Evolutionary conservation across 179 eudicot genomes (phyloP).

Genomic region (Corrigiola litoralis): DNA sequence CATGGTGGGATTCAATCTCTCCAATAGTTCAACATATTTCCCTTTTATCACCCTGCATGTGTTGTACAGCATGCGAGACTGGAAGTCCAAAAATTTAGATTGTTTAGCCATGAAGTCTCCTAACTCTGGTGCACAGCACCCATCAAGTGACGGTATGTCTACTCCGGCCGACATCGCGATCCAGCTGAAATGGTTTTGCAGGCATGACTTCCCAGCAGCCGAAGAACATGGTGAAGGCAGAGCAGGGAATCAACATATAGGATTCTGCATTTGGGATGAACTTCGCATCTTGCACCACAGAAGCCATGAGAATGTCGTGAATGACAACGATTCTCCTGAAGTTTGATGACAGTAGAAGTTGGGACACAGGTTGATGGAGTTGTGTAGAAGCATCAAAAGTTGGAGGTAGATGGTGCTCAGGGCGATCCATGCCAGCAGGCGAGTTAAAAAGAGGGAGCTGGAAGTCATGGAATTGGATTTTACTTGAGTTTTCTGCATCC

Average conservation of each 20-base stretch:
- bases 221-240: slow-evolving; percentile 29
- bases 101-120: slow-evolving; percentile 23
- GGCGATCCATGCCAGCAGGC: slow-evolving; percentile 27
- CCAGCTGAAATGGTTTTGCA: slow-evolving; percentile 24
- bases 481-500: slow-evolving; percentile 8
- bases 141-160: slow-evolving; percentile 29
- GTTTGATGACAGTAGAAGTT: slow-evolving; percentile 17
- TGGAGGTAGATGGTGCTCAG: slow-evolving; percentile 37
- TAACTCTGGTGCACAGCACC: slow-evolving; percentile 28
- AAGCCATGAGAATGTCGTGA: slow-evolving; percentile 39
- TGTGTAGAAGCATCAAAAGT: slow-evolving; percentile 29
- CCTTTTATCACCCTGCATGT: slow-evolving; percentile 34
- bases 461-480: slow-evolving; percentile 42
- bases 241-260: slow-evolving; percentile 35
- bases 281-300: slow-evolving; percentile 39
- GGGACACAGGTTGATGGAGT: slow-evolving; percentile 37
- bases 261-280: slow-evolving; percentile 36
- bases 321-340: slow-evolving; percentile 7
- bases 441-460: slow-evolving; percentile 18
- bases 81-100: not conserved
- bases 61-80: slow-evolving; percentile 33
- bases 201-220: slow-evolving; percentile 16
- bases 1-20: not conserved
- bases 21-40: slow-evolving; percentile 29
- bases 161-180: slow-evolving; percentile 12